Evolutionary conservation across 345 rosid genomes (phyloP).

Genomic region (Passiflora organensis): DNA sequence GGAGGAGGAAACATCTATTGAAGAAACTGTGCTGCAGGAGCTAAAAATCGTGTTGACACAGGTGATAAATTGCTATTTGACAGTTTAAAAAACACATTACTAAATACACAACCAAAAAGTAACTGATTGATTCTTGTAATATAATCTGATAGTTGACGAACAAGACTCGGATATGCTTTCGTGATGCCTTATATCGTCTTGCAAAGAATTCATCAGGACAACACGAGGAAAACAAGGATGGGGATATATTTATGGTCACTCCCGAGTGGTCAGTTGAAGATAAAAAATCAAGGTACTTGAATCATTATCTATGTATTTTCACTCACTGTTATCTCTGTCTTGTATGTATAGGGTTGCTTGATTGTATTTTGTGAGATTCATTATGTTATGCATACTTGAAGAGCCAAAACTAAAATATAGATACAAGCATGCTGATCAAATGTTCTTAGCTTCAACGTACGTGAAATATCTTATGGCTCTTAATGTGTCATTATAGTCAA

Average conservation of each 20-base stretch:
- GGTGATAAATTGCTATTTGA: conserved; percentile 32
- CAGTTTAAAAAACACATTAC: conserved; percentile 25
- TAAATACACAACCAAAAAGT: too few relatives aligned
- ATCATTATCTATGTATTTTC: not conserved
- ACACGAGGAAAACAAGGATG: conserved; percentile 17
- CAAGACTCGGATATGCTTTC: conserved; percentile 63
- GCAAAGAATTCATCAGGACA: conserved; percentile 59
- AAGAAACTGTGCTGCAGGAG: conserved; percentile 60
- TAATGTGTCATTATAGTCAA: too few relatives aligned
- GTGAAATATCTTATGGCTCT: too few relatives aligned
- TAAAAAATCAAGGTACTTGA: conserved; percentile 23
- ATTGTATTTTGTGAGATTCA: too few relatives aligned
- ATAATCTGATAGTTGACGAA: conserved; percentile 23
- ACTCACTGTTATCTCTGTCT: not conserved
- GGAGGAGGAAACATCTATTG: conserved; percentile 36
- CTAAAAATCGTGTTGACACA: conserved; percentile 57
- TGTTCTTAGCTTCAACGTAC: too few relatives aligned
- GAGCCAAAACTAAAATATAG: too few relatives aligned
- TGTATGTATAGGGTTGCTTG: too few relatives aligned
- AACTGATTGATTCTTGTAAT: too few relatives aligned
- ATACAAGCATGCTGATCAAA: too few relatives aligned
- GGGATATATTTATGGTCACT: conserved; percentile 17
- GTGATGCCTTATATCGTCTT: conserved; percentile 82
- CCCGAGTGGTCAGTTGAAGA: conserved; percentile 21
- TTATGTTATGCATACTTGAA: too few relatives aligned